Base-by-base conservation (phyloP, 2,329 filamentous ascomycete genomes). In the Fusarium sp. region DNA sequence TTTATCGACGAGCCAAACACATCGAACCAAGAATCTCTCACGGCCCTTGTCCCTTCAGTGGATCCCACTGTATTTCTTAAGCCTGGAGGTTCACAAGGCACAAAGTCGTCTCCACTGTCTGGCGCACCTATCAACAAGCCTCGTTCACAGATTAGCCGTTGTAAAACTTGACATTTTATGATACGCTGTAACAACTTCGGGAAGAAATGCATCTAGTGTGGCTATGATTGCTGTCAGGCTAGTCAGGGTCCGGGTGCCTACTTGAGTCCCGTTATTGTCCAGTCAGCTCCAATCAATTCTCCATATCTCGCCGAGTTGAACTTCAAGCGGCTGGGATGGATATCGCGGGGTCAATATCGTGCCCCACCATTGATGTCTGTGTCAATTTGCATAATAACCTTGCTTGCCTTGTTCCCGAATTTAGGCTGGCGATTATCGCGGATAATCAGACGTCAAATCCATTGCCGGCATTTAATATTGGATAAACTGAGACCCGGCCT, bases 1-100 rank as follows among this genome's bases (percentile, higher is more conserved):
- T 69, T 71, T 71, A 69, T 64, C 42, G 42, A 56, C 66, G 56
- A 54, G 60, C 53, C 67, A 71, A 65, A 60, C 58, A 58, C 40
- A 32, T 18, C 67, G 49, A 32, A 40, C 65, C 49, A 49, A 61
- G 49, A 40, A 62, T 55, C 42, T 57, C 35, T 52, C 44, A 60
- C 48, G 45, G 54, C 68, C 68, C 69, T 42, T 65, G 69, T 41
- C 50, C 30, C 41, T 67, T 35, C 41, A 46, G 64, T 71, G 69
- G 69, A 64, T 27, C 59, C 65, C 35, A 71, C 37, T 42, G 18
- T 60, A 33, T 37, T 32, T 32, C 50, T 44, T 37, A 50, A 45
- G 38, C 33, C 44, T 67, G 23, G 41, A 57, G 14, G 41, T 72
- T 72, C 46, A 35, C 49, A 68, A 53, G 65, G 68, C 68, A 71